Evolutionary conservation across 2,329 filamentous ascomycete genomes (phyloP).

Genomic region (Neoarthrinium moseri): DNA sequence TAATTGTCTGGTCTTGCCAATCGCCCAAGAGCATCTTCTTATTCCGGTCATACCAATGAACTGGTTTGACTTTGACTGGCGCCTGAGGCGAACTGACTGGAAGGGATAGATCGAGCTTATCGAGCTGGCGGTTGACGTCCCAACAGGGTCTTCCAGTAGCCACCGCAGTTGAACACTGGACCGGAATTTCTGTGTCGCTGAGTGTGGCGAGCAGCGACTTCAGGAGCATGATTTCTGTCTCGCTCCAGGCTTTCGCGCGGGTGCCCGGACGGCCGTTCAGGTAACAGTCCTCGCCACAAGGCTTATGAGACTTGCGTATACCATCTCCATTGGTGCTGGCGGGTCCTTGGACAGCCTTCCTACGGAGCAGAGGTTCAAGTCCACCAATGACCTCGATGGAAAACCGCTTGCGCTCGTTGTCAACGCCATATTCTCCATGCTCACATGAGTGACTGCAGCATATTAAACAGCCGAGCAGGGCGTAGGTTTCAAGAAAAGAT

Average conservation of each 20-base stretch:
- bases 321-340: constrained; percentile 16
- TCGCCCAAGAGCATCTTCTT: constrained; percentile 53
- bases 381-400: constrained; percentile 45
- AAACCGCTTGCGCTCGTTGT: constrained; percentile 52
- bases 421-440: constrained; percentile 56
- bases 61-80: constrained; percentile 36
- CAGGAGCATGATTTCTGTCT: constrained; percentile 48
- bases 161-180: constrained; percentile 49
- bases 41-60: constrained; percentile 56
- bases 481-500: constrained; percentile 52
- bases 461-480: constrained; percentile 55
- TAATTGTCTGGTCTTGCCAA: constrained; percentile 54
- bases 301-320: constrained; percentile 32
- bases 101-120: constrained; percentile 35
- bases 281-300: constrained; percentile 41
- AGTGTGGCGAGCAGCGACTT: constrained; percentile 44
- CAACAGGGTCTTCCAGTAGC: constrained; percentile 51
- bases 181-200: constrained; percentile 38
- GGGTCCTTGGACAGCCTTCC: constrained; percentile 20
- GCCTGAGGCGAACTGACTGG: constrained; percentile 26
- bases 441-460: constrained; percentile 61
- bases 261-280: constrained; percentile 30
- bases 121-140: constrained; percentile 46
- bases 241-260: constrained; percentile 42
- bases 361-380: constrained; percentile 31